Base-by-base conservation (phyloP, 139 green algal species). In the Trebouxia sp. region DNA sequence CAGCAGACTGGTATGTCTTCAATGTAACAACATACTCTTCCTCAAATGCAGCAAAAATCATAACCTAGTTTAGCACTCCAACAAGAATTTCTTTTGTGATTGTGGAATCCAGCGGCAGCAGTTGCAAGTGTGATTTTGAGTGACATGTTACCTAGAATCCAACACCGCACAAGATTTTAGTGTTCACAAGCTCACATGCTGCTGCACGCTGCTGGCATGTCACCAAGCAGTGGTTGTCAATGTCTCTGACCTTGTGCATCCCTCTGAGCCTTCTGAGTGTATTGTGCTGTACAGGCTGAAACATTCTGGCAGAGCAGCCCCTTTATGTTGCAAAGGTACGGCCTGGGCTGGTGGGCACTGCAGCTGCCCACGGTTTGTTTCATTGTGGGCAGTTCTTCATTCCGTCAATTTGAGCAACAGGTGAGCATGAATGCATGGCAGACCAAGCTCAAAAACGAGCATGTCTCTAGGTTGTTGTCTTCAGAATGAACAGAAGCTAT, bases 311-410 rank as follows among this genome's bases (percentile, higher is more conserved):
- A 77, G 69, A 77, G 69, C 69, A 51, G 69, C 69, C 69, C 62
- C 69, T 77, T 77, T 55, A 77, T 77, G 69, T 55, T 77, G 69
- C 69, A 77, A 55, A 51, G 69, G 42, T 77, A 77, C 35, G 69
- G 69, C 42, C 41, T 77, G 41, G 20, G 69, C 39, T 77, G 69
- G 69, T 77, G 69, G 69, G 69, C 69, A 55, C 69, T 77, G 69
- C 69, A 77, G 69, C 69, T 77, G 69, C 69, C 69, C 26, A 22
- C 69, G 26, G 65, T 75, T 43, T 28, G 65, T 47, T 43, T 47
- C 65, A 75, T 75, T 75, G 65, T 75, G 32, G 65, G 65, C 38
- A 50, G 37, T 47, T 75, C 37, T 47, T 43, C 37, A 43, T 75
- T 50, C 38, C 32, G 65, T 47, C 37, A 50, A 47, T 75, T 75